Conservation (phyloP, 306 rosid species). For the Lotus japonicus region DNA sequence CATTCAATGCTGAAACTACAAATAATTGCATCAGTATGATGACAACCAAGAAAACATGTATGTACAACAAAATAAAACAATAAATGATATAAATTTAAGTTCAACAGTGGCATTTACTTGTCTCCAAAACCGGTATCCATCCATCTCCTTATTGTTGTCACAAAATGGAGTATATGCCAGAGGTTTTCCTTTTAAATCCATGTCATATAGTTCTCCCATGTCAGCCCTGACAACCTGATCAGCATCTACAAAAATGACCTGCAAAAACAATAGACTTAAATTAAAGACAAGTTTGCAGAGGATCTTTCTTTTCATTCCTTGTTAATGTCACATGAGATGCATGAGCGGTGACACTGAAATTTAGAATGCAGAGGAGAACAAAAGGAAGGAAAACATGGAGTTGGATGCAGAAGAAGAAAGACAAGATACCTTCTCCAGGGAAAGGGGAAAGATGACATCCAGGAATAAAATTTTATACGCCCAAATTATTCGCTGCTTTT, state of each 20-base stretch:
- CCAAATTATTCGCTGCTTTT: constrained; percentile 97
- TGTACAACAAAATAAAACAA: not conserved
- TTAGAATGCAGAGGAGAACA: constrained; percentile 19
- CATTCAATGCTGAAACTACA: not conserved
- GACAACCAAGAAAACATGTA: not conserved
- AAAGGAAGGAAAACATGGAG: not conserved
- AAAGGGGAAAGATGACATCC: constrained; percentile 96
- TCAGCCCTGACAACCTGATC: constrained; percentile 93
- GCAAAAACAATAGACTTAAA: constrained; percentile 34
- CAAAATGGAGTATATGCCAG: constrained; percentile 97
- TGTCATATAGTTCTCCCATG: constrained; percentile 98
- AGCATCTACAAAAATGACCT: constrained; percentile 98
- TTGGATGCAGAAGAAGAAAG: not conserved
- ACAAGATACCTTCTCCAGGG: constrained; percentile 83
- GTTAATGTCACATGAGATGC: not conserved
- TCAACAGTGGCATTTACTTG: constrained; percentile 52
- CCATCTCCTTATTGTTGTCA: constrained; percentile 97
- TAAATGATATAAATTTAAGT: constrained; percentile 5
- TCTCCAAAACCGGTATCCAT: constrained; percentile 98
- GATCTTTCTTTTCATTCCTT: not conserved
- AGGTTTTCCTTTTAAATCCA: constrained; percentile 91
- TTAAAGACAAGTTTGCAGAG: not conserved
- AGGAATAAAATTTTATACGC: constrained; percentile 97
- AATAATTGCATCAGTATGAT: not conserved
- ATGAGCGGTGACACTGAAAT: not conserved